These are phyloP conservation scores for Stropharia rugosoannulata DNA, from an alignment of 768 basidiomycete genomes.

Conservation along the genomic window DNA sequence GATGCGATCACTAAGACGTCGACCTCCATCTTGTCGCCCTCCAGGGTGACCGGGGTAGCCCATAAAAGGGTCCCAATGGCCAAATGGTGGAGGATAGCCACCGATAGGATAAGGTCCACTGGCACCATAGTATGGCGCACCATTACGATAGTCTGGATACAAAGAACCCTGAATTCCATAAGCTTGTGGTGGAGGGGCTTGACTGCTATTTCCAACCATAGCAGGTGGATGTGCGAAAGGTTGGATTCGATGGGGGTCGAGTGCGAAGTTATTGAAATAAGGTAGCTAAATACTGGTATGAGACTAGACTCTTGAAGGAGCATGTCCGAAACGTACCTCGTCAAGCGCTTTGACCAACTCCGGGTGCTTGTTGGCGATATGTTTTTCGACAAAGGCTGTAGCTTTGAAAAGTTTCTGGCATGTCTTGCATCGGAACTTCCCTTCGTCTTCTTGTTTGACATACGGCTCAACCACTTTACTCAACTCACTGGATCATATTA, in stretches of 20 bases:
- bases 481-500: conserved; percentile 61
- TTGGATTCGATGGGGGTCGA: conserved; percentile 92
- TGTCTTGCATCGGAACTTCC: conserved; percentile 94
- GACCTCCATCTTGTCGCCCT: conserved; percentile 58
- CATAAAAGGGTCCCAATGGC: conserved; percentile 38
- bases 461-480: conserved; percentile 73
- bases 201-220: conserved; percentile 58
- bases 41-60: conserved; percentile 31
- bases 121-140: conserved; percentile 28
- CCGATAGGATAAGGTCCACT: conserved; percentile 28
- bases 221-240: conserved; percentile 81
- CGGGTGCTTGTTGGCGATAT: conserved; percentile 92
- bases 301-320: not conserved
- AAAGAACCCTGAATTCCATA: conserved; percentile 72
- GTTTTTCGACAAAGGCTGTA: conserved; percentile 95
- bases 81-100: conserved; percentile 46
- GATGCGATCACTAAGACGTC: conserved; percentile 78
- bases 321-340: conserved; percentile 53
- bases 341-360: conserved; percentile 83
- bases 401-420: conserved; percentile 99
- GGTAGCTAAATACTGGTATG: conserved; percentile 52
- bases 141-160: conserved; percentile 37
- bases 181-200: conserved; percentile 80
- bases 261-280: conserved; percentile 94
- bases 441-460: conserved; percentile 95